phyloP scores from a whole-genome alignment of 495 filamentous ascomycete genomes.

The Aspergillus cavernicola region DNA sequence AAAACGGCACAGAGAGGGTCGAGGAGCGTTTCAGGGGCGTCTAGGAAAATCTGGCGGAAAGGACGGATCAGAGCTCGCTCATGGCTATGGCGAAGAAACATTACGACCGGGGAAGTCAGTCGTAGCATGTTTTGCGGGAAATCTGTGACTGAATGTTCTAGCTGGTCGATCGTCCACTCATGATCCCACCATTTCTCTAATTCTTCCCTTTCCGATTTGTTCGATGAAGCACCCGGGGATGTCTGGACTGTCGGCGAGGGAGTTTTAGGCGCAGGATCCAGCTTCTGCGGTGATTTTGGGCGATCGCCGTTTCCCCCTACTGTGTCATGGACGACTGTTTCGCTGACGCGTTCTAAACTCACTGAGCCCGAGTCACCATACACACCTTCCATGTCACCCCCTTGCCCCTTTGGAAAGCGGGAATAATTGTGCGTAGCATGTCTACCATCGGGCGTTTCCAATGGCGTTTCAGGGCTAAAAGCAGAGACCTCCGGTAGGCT shows the following conservation, averaged over 20 bases:
- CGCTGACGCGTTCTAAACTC: constrained; percentile 28
- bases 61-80: constrained; percentile 38
- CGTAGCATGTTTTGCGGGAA: constrained; percentile 43
- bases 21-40: constrained; percentile 50
- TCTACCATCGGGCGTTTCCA: constrained; percentile 39
- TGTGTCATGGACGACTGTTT: constrained; percentile 27
- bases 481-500: constrained; percentile 41
- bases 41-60: constrained; percentile 57
- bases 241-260: constrained; percentile 14
- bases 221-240: constrained; percentile 28
- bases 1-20: constrained; percentile 63
- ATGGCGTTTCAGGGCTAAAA: constrained; percentile 44
- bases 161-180: constrained; percentile 44
- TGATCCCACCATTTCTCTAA: constrained; percentile 40
- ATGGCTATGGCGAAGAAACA: constrained; percentile 37
- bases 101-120: constrained; percentile 45
- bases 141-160: constrained; percentile 41
- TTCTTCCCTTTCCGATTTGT: constrained; percentile 28
- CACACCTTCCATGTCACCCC: constrained; percentile 29
- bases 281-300: constrained; percentile 20
- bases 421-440: constrained; percentile 32
- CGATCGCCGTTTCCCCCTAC: constrained; percentile 19
- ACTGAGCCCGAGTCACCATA: constrained; percentile 31
- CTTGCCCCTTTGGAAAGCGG: constrained; percentile 26
- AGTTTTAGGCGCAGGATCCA: constrained; percentile 21